phyloP scores from a whole-genome alignment of 2,329 filamentous ascomycete genomes.

The Incumbomyces lentus region DNA sequence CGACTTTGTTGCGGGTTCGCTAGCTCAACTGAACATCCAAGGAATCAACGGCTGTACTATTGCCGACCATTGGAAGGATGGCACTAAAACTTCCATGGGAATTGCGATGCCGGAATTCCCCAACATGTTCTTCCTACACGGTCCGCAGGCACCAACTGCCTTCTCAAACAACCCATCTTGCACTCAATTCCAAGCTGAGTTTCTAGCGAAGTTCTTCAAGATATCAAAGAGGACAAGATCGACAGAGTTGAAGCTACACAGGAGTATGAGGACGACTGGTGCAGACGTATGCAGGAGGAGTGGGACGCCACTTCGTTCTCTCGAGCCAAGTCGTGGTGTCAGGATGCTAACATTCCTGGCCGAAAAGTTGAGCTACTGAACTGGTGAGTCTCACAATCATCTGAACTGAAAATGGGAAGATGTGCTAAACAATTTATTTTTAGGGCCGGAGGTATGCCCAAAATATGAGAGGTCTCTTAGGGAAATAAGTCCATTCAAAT shows the following conservation, averaged over 20 bases:
- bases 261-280: slow-evolving; percentile 41
- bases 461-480: slow-evolving; percentile 13
- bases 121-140: slow-evolving; percentile 46
- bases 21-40: slow-evolving; percentile 31
- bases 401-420: slow-evolving; percentile 8
- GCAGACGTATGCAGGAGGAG: slow-evolving; percentile 30
- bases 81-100: slow-evolving; percentile 34
- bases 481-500: slow-evolving; percentile 13
- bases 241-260: slow-evolving; percentile 42
- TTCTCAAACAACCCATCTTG: slow-evolving; percentile 46
- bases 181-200: slow-evolving; percentile 47
- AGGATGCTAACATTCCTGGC: slow-evolving; percentile 46
- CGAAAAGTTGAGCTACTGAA: slow-evolving; percentile 44
- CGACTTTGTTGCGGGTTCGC: slow-evolving; percentile 33
- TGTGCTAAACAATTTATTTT: no score
- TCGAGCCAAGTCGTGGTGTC: slow-evolving; percentile 42
- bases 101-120: slow-evolving; percentile 34
- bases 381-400: slow-evolving; percentile 22
- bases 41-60: slow-evolving; percentile 26
- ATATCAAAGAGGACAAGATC: slow-evolving; percentile 38
- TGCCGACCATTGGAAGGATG: slow-evolving; percentile 29
- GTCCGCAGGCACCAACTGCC: slow-evolving; percentile 47
- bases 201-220: slow-evolving; percentile 40
- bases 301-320: slow-evolving; percentile 41
- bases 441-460: slow-evolving; percentile 17